phyloP scores from a whole-genome alignment of 2,329 filamentous ascomycete genomes.

The Triangularia setosa region DNA sequence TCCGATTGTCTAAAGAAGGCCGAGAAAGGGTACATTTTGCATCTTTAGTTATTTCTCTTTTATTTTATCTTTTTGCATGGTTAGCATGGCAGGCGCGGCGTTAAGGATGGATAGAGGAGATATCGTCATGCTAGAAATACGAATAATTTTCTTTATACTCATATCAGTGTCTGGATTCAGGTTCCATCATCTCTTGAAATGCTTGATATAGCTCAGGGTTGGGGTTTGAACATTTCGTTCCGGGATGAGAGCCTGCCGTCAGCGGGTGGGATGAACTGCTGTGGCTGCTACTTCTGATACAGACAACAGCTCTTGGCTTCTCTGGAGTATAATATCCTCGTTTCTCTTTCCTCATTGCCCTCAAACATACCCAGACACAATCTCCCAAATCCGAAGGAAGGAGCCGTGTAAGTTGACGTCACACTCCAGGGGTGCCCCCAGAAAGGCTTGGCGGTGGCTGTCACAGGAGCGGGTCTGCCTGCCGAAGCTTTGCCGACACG shows the following conservation, averaged over 20 bases:
- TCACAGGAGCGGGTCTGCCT: neutral
- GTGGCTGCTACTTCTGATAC: too few species aligned
- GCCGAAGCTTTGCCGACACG: slow-evolving; percentile 22
- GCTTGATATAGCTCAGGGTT: too few species aligned
- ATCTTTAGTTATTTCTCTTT: neutral
- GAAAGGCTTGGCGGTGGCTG: neutral
- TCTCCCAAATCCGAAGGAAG: neutral
- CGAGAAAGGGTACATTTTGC: neutral
- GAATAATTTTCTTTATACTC: neutral
- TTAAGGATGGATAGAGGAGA: neutral
- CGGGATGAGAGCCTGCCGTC: too few species aligned
- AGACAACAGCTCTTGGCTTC: too few species aligned
- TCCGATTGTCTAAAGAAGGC: neutral
- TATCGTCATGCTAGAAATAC: neutral
- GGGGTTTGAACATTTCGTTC: too few species aligned
- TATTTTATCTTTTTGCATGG: neutral
- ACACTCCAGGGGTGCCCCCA: neutral
- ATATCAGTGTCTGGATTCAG: neutral
- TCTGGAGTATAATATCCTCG: too few species aligned
- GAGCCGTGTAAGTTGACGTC: neutral
- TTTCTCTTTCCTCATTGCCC: too few species aligned
- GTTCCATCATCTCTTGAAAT: neutral
- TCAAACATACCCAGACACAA: neutral
- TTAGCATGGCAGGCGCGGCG: neutral
- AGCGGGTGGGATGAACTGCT: too few species aligned